Evolutionary conservation across 768 basidiomycete genomes (phyloP), one percentile per base, ranked within the genome.

Genomic region (Suillus subalutaceus): DNA sequence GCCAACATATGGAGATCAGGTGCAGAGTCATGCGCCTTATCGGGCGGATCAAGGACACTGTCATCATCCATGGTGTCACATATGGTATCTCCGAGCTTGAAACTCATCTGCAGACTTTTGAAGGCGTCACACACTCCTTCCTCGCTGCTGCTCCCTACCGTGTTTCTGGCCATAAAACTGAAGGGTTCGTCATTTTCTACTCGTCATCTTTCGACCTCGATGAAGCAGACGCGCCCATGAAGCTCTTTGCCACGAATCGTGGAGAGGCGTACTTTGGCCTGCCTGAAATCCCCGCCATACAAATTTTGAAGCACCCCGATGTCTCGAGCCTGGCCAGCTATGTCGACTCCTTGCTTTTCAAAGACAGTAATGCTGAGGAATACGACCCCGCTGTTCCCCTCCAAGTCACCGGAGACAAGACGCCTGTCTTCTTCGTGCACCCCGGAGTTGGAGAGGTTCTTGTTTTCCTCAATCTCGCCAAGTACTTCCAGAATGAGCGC

Each of bases 361-460:
- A 70, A 63, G 67, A 66, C 6, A 62, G 63, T 1, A 60, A 30
- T 32, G 63, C 46, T 8, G 71, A 73, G 12, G 75, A 74, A 40
- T 83, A 83, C 61, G 76, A 81, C 38, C 82, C 82, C 12, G 71
- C 81, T 18, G 77, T 83, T 20, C 79, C 79, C 4, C 76, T 83
- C 43, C 75, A 81, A 35, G 66, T 79, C 4, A 70, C 74, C 0
- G 81, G 82, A 0, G 68, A 72, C 56, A 82, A 80, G 70, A 79
- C 81, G 0, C 82, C 82, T 1, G 69, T 83, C 41, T 83, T 81
- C 69, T 76, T 83, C 67, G 74, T 83, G 32, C 82, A 83, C 67
- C 80, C 82, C 0, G 82, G 82, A 68, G 79, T 81, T 2, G 81
- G 81, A 16, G 82, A 80, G 40, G 72, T 80, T 18, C 71, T 80